These are phyloP conservation scores for Rhizopogon hawkerae DNA, from an alignment of 1,284 basidiomycete species.

Conservation along the genomic window DNA sequence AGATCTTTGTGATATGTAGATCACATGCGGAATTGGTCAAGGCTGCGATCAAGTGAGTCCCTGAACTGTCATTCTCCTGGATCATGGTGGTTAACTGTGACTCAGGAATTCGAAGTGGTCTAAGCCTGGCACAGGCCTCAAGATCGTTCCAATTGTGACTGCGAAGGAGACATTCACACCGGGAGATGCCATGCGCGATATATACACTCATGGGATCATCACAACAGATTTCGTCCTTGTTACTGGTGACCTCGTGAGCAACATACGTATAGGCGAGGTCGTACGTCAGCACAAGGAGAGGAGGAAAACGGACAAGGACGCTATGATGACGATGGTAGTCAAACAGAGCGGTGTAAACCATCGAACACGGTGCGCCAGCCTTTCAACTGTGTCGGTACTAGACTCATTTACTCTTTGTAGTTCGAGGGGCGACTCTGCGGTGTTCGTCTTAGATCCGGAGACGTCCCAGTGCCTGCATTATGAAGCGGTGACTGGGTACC, in stretches of 20 bases:
- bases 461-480: constrained; percentile 76
- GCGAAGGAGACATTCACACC: constrained; percentile 84
- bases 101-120: constrained; percentile 74
- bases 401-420: constrained; percentile 29
- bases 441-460: constrained; percentile 66
- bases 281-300: constrained; percentile 86
- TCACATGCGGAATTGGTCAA: constrained; percentile 82
- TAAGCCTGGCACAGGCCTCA: constrained; percentile 65
- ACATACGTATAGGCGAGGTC: constrained; percentile 83
- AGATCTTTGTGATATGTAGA: constrained; percentile 90
- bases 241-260: constrained; percentile 91
- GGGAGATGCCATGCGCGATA: constrained; percentile 94
- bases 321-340: constrained; percentile 94
- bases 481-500: constrained; percentile 61
- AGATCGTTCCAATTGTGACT: constrained; percentile 82
- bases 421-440: constrained; percentile 59
- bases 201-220: constrained; percentile 89
- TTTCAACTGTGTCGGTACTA: background rate
- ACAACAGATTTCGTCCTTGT: constrained; percentile 92
- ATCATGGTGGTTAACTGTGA: constrained; percentile 3
- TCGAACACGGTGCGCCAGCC: constrained; percentile 55
- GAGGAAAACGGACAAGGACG: constrained; percentile 80
- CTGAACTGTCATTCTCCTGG: constrained; percentile 7
- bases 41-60: constrained; percentile 66
- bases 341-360: constrained; percentile 68